phyloP scores from a whole-genome alignment of 2,329 filamentous ascomycete species.

The Cladosporium sp. region DNA sequence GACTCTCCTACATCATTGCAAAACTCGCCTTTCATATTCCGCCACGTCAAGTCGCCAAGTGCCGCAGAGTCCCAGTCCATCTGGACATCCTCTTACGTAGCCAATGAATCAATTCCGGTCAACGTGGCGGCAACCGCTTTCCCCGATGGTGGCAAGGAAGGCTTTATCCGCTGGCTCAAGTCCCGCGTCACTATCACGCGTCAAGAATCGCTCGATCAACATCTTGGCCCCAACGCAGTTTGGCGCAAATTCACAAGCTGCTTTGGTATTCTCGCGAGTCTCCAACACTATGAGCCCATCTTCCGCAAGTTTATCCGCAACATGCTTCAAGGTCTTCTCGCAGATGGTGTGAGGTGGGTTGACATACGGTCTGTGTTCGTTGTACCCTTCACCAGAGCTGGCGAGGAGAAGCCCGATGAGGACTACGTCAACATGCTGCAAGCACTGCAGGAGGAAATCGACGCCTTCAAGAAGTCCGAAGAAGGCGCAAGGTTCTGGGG shows the following conservation, averaged over 20 bases:
- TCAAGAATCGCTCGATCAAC: slow-evolving; percentile 73
- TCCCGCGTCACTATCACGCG: slow-evolving; percentile 69
- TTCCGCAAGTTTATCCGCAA: slow-evolving; percentile 73
- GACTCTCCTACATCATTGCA: slow-evolving; percentile 54
- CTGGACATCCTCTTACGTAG: slow-evolving; percentile 66
- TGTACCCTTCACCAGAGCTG: slow-evolving; percentile 66
- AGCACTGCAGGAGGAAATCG: slow-evolving; percentile 74
- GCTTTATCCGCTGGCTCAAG: slow-evolving; percentile 77
- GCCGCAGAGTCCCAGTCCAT: slow-evolving; percentile 51
- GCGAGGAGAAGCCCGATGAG: slow-evolving; percentile 63
- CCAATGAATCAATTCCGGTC: slow-evolving; percentile 60
- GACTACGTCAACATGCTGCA: slow-evolving; percentile 70
- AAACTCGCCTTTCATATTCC: slow-evolving; percentile 60
- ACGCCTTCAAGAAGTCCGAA: slow-evolving; percentile 69
- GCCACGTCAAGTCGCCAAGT: slow-evolving; percentile 49
- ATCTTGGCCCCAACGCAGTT: slow-evolving; percentile 78
- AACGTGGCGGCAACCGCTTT: slow-evolving; percentile 69
- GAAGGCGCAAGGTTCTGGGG: slow-evolving; percentile 81
- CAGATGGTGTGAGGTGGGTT: slow-evolving; percentile 81
- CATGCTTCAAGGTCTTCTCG: slow-evolving; percentile 69
- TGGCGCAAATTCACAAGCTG: slow-evolving; percentile 81
- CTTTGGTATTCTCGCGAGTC: slow-evolving; percentile 70
- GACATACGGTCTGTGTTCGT: slow-evolving; percentile 78
- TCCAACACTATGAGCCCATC: slow-evolving; percentile 89
- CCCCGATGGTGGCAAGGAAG: slow-evolving; percentile 67